Percentiles rank a stretch among this genome's conserved stretches.
phyloP scores from a whole-genome alignment of 441 rosid species.

The Syzygium syzygioides region DNA sequence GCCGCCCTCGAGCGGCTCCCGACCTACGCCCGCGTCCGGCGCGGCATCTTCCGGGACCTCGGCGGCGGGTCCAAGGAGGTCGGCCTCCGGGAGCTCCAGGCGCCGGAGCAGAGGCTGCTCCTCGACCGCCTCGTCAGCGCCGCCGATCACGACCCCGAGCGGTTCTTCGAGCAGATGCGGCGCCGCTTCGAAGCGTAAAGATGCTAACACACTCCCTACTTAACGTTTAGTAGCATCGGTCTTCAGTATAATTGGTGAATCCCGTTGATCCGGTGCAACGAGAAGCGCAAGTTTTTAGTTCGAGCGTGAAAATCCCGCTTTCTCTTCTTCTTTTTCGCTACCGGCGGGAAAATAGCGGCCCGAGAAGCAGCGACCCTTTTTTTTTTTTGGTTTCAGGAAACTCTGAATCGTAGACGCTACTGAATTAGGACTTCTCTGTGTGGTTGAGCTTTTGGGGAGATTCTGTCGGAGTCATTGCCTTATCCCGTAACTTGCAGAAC shows the following conservation, averaged over 20 bases:
- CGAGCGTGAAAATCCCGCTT: not conserved
- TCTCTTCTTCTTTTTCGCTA: not conserved
- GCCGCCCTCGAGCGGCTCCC: slow-evolving; percentile 93
- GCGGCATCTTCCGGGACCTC: slow-evolving; percentile 70
- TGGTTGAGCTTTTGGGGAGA: not conserved
- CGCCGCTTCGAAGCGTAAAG: slow-evolving; percentile 72
- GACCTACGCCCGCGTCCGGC: slow-evolving; percentile 61
- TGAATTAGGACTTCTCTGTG: not conserved
- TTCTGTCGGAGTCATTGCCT: not conserved
- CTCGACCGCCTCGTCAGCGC: slow-evolving; percentile 65
- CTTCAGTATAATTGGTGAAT: not conserved
- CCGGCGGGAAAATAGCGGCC: not conserved
- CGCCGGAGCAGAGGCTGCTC: slow-evolving; percentile 66
- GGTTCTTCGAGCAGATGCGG: slow-evolving; percentile 78
- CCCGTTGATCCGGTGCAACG: not conserved
- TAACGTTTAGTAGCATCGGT: not conserved
- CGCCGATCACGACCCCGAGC: slow-evolving; percentile 77
- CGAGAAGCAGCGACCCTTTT: not conserved
- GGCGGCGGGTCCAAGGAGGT: slow-evolving; percentile 64
- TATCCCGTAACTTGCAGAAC: not conserved
- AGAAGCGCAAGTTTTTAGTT: not conserved
- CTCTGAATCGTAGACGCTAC: not conserved
- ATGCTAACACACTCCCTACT: not conserved
- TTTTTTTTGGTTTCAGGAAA: not conserved
- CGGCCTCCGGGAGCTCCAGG: slow-evolving; percentile 61